Conservation (phyloP, 2,329 filamentous ascomycete genomes). For the Botrytis cinerea region DNA sequence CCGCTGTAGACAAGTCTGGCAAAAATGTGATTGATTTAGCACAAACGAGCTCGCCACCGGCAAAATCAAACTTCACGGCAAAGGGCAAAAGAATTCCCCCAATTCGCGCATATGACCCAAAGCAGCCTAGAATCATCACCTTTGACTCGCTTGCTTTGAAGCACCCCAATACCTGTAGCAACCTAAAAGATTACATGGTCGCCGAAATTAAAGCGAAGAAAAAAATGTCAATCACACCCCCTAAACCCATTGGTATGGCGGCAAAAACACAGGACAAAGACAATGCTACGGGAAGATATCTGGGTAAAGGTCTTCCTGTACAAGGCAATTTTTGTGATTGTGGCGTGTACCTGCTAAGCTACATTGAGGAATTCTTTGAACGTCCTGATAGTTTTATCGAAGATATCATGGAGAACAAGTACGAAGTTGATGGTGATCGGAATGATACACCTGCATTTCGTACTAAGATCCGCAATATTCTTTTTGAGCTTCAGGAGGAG, state of each 20-base stretch:
- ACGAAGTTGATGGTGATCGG: slow-evolving; percentile 55
- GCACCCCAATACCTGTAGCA: slow-evolving; percentile 64
- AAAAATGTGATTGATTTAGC: slow-evolving; percentile 10
- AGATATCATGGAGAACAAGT: slow-evolving; percentile 62
- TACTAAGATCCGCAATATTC: slow-evolving; percentile 61
- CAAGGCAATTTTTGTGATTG: slow-evolving; percentile 89
- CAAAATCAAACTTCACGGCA: slow-evolving; percentile 36
- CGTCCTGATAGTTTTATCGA: slow-evolving; percentile 70
- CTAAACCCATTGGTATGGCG: slow-evolving; percentile 56
- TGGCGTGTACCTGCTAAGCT: slow-evolving; percentile 82
- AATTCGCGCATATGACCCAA: slow-evolving; percentile 49
- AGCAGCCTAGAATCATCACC: slow-evolving; percentile 73
- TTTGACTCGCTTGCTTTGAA: slow-evolving; percentile 77
- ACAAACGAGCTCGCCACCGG: slow-evolving; percentile 10
- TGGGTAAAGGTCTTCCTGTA: slow-evolving; percentile 60
- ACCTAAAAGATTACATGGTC: slow-evolving; percentile 74
- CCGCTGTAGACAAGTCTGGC: neutral
- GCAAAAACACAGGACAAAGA: slow-evolving; percentile 50
- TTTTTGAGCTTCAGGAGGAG: slow-evolving; percentile 63
- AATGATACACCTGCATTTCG: slow-evolving; percentile 61
- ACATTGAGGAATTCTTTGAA: slow-evolving; percentile 78
- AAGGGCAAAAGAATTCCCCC: slow-evolving; percentile 37
- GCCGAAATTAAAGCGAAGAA: slow-evolving; percentile 70
- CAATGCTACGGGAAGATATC: neutral
- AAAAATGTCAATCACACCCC: slow-evolving; percentile 39